These are phyloP conservation scores for Sorghum bicolor DNA, from an alignment of 176 grass and related monocot species.

Conservation along the genomic window Sorghum_bicolor_NCBIv3 NC_012873.2:52758501-52759000, in stretches of 20 bases:
- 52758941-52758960: conserved; percentile 45
- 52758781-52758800: not conserved
- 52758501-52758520: conserved; percentile 35
- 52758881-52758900: conserved; percentile 45
- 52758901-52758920: conserved; percentile 27
- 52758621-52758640: conserved; percentile 35
- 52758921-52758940: conserved; percentile 53
- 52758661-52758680: conserved; percentile 11
- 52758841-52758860: conserved; percentile 18
- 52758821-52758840: conserved; percentile 33
- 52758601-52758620: conserved; percentile 27
- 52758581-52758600: conserved; percentile 37
- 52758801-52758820: conserved; percentile 26
- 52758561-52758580: conserved; percentile 36
- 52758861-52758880: conserved; percentile 33
- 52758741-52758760: conserved; percentile 31
- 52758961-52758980: conserved; percentile 34
- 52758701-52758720: conserved; percentile 14
- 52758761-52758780: conserved; percentile 9
- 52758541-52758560: not conserved
- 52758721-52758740: not conserved
- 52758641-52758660: not conserved
- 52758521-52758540: conserved; percentile 11
- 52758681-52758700: conserved; percentile 45
- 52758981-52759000: conserved; percentile 34